Evolutionary conservation across 2,329 filamentous ascomycete species (phyloP), one percentile per base, ranked within the genome.

Genomic region (Fusarium sacchari): DNA sequence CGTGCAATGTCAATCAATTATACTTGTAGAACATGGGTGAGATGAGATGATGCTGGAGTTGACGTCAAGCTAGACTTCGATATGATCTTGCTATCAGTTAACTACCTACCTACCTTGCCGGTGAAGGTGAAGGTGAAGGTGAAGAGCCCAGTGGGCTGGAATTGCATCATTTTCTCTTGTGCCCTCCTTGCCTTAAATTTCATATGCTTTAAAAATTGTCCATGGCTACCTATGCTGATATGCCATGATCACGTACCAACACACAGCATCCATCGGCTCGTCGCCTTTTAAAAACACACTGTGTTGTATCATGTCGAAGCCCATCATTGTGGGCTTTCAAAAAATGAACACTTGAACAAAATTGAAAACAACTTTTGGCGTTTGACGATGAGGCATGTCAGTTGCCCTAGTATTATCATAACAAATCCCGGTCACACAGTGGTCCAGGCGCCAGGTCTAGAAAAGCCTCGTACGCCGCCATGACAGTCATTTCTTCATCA

Each of bases 401-500:
- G 64, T 75, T 70, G 63, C 72, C 61, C 55, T 52, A 61, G 61
- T 22, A 60, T 49, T 49, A 20, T 47, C 30, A 57, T 40, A 20
- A 24, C 32, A 59, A 62, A 44, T 40, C 43, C 22, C 39, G 20
- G 30, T 40, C 22, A n/a, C 36, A 26, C 49, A 36, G 30, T 36
- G 39, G 37, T 63, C 57, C 24, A 64, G 61, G 55, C 24, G 44
- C 18, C 50, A 60, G 40, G 39, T 50, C 37, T 40, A 60, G 49
- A 36, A 49, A 56, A 61, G 56, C 50, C 60, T 60, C 46, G 11
- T 40, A 63, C 55, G 52, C 60, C 60, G 53, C 44, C 49, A 60
- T 39, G 36, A 44, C 26, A 49, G 26, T 44, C 22, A 37, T 39
- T 53, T 53, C 42, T 37, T 32, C 49, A 49, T 20, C 43, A 57